Percentiles rank a stretch among this genome's conserved stretches.
Evolutionary conservation across 139 green algal genomes (phyloP).

Genomic region (Mesotaenium endlicherianum): DNA sequence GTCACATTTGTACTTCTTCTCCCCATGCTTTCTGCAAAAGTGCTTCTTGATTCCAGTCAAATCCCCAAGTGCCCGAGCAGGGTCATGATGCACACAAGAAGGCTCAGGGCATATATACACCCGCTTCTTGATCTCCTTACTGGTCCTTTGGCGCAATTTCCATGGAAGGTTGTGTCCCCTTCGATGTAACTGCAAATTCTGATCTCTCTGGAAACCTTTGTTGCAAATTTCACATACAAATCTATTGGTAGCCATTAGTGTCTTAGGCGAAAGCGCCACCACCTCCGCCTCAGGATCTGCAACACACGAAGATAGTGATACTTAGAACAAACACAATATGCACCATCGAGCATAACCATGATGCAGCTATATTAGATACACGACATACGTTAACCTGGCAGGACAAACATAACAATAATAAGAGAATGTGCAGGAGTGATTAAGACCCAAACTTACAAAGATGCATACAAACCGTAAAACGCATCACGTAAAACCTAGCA

Average conservation of each 20-base stretch:
- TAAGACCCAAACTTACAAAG: no score
- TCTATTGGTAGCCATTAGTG: slow-evolving; percentile 48
- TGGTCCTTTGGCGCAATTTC: slow-evolving; percentile 39
- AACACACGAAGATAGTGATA: no score
- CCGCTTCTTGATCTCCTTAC: slow-evolving; percentile 32
- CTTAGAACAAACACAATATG: no score
- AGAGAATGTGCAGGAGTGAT: no score
- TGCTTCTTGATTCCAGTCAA: slow-evolving; percentile 54
- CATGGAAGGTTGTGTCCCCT: slow-evolving; percentile 52
- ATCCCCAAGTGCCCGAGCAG: slow-evolving; percentile 38
- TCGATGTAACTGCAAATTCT: slow-evolving; percentile 54
- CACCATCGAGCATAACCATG: no score
- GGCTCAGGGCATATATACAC: slow-evolving; percentile 51
- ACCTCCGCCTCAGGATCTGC: slow-evolving; percentile 51
- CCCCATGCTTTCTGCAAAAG: slow-evolving; percentile 52
- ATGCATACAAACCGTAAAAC: no score
- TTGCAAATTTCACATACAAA: slow-evolving; percentile 53
- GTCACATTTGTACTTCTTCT: slow-evolving; percentile 56
- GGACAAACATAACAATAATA: no score
- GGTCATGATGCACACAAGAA: slow-evolving; percentile 47
- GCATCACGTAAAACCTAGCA: no score
- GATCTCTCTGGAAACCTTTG: slow-evolving; percentile 54
- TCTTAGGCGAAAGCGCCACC: slow-evolving; percentile 35
- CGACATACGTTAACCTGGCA: no score
- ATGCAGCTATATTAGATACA: no score